phyloP scores from a whole-genome alignment of 2,329 filamentous ascomycete genomes.

The Alternaria sp. region DNA sequence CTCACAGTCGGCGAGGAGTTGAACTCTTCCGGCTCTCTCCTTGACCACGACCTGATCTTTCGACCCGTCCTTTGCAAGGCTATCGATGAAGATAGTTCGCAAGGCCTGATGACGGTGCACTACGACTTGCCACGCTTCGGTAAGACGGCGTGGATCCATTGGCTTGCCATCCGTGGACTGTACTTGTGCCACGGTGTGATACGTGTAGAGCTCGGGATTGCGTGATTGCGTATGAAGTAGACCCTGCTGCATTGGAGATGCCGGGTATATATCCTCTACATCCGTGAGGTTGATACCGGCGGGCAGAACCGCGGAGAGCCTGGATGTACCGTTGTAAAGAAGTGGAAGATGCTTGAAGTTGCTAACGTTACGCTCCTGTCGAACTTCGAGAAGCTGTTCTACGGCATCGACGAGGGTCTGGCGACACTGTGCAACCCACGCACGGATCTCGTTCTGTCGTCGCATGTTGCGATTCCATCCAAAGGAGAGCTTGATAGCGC shows the following conservation, averaged over 20 bases:
- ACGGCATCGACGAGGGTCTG: slow-evolving; percentile 39
- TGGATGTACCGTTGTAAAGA: slow-evolving; percentile 38
- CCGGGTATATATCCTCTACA: slow-evolving; percentile 40
- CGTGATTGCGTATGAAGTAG: slow-evolving; percentile 39
- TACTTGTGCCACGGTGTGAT: slow-evolving; percentile 39
- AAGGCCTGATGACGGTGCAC: slow-evolving; percentile 42
- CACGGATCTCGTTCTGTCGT: slow-evolving; percentile 33
- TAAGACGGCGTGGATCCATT: slow-evolving; percentile 35
- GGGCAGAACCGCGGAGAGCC: slow-evolving; percentile 27
- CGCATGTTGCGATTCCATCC: slow-evolving; percentile 41
- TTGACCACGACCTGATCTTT: slow-evolving; percentile 44
- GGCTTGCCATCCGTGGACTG: slow-evolving; percentile 20
- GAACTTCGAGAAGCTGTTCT: slow-evolving; percentile 34
- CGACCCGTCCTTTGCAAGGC: slow-evolving; percentile 38
- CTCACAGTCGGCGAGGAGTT: slow-evolving; percentile 30
- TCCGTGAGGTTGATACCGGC: slow-evolving; percentile 22
- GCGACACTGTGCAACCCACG: slow-evolving; percentile 38
- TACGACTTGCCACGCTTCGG: slow-evolving; percentile 44
- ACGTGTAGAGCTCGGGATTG: slow-evolving; percentile 37
- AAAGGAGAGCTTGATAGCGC: slow-evolving; percentile 41
- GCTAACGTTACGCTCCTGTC: slow-evolving; percentile 33
- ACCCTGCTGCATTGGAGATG: slow-evolving; percentile 42
- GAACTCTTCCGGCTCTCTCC: slow-evolving; percentile 31
- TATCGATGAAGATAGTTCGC: slow-evolving; percentile 44
- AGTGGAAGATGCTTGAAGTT: slow-evolving; percentile 41